Conservation (phyloP, 2,329 filamentous ascomycete genomes). For the Pseudogymnoascus sp. region DNA sequence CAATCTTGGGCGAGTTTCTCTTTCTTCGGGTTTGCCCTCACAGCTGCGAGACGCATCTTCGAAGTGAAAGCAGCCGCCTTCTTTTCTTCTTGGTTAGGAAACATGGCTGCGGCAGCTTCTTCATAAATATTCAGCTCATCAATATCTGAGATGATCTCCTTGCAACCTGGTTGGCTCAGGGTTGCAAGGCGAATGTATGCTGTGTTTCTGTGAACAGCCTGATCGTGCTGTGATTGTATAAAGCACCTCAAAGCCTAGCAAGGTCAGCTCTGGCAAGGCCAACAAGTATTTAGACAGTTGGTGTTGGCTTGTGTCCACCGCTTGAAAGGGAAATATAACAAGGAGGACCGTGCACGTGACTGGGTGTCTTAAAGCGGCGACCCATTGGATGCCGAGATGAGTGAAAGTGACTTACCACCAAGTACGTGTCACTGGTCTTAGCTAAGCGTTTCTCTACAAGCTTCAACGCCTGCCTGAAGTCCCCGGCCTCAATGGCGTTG, state of each 20-base stretch:
- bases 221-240: constrained; percentile 22
- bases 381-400: neutral
- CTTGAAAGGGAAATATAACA: neutral
- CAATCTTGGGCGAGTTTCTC: constrained; percentile 23
- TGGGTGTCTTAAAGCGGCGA: constrained; percentile 5
- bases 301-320: neutral
- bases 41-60: constrained; percentile 24
- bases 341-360: neutral
- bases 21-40: constrained; percentile 26
- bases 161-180: constrained; percentile 17
- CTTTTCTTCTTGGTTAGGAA: constrained; percentile 17
- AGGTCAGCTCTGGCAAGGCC: neutral
- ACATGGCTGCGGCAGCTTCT: constrained; percentile 21
- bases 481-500: constrained; percentile 28
- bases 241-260: constrained; percentile 27
- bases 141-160: constrained; percentile 20
- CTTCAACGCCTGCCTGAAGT: constrained; percentile 30
- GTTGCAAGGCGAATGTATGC: constrained; percentile 24
- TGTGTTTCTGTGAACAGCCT: constrained; percentile 22
- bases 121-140: constrained; percentile 28
- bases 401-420: constrained; percentile 23
- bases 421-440: constrained; percentile 24
- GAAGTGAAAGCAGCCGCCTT: constrained; percentile 25
- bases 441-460: constrained; percentile 28
- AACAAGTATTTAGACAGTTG: neutral